These are phyloP conservation scores for Starmerella potacharoeniae DNA, from an alignment of 805 yeast species.

Conservation along the genomic window DNA sequence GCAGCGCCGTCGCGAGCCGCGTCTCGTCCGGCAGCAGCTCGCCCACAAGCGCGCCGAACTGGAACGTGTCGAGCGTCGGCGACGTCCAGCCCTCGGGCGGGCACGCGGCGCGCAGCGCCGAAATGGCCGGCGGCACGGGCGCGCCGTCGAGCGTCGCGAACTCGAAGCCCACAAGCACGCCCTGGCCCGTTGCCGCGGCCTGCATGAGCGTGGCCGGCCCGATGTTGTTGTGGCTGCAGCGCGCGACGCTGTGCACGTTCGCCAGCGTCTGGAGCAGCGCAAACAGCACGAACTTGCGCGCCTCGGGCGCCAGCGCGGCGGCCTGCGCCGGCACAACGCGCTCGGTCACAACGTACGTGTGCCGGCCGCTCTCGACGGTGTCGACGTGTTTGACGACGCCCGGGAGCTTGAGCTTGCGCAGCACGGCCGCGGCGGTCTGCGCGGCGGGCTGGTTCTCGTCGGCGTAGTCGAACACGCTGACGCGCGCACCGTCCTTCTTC, in stretches of 20 bases:
- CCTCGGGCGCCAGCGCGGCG: not conserved
- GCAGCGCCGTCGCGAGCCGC: slow-evolving; percentile 14
- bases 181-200: slow-evolving; percentile 4
- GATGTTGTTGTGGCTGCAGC: slow-evolving; percentile 6
- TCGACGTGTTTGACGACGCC: slow-evolving; percentile 56
- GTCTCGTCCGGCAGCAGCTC: slow-evolving; percentile 29
- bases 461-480: slow-evolving; percentile 58
- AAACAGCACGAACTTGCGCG: slow-evolving; percentile 5
- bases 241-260: slow-evolving; percentile 8
- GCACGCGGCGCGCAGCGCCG: slow-evolving; percentile 21
- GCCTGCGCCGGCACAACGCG: slow-evolving; percentile 43
- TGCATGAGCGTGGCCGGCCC: slow-evolving; percentile 4
- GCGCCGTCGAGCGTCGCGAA: slow-evolving; percentile 12
- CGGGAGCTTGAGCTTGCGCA: slow-evolving; percentile 51
- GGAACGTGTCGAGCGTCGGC: slow-evolving; percentile 45
- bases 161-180: slow-evolving; percentile 24
- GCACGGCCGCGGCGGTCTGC: slow-evolving; percentile 37
- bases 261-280: slow-evolving; percentile 7
- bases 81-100: slow-evolving; percentile 18
- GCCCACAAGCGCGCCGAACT: slow-evolving; percentile 46
- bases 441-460: slow-evolving; percentile 29
- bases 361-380: slow-evolving; percentile 48
- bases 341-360: slow-evolving; percentile 56
- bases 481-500: slow-evolving; percentile 36
- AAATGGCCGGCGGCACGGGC: not conserved